These are phyloP conservation scores for Penicillium occitanis DNA, from an alignment of 2,329 filamentous ascomycete genomes.

Conservation along the genomic window DNA sequence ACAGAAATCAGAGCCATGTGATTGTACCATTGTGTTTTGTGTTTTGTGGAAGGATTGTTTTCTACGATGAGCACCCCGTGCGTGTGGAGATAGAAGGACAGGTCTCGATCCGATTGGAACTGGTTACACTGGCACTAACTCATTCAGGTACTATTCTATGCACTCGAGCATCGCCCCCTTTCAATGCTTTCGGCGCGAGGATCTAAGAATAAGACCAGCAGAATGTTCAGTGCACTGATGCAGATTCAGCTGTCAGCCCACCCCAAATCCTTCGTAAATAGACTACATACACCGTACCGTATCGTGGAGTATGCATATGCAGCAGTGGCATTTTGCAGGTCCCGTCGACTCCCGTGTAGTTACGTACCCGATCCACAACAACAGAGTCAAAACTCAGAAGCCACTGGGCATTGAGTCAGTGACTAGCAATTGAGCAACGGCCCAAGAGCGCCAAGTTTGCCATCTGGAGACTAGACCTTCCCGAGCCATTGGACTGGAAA, in stretches of 20 bases:
- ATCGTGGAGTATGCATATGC: background rate
- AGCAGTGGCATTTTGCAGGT: background rate
- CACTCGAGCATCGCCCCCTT: background rate
- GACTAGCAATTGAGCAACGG: background rate
- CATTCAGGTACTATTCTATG: background rate
- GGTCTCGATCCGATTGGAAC: background rate
- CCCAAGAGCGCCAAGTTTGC: background rate
- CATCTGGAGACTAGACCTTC: background rate
- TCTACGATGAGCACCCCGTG: background rate
- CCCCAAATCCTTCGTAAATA: background rate
- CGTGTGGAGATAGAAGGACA: background rate
- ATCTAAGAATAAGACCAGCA: background rate
- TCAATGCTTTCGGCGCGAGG: background rate
- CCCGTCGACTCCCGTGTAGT: background rate
- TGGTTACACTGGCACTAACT: background rate
- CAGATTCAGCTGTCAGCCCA: background rate
- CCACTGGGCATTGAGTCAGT: too few species aligned
- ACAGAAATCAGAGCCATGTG: background rate
- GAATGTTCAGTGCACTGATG: background rate
- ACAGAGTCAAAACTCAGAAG: background rate
- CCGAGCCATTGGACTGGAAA: slow-evolving; percentile 11
- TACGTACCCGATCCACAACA: background rate
- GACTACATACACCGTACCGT: background rate
- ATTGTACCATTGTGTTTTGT: background rate
- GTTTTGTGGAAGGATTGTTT: background rate